Percentiles rank a stretch among this genome's conserved stretches.
Evolutionary conservation across 768 basidiomycete genomes (phyloP).

Genomic region (Tephrocybe sp.): DNA sequence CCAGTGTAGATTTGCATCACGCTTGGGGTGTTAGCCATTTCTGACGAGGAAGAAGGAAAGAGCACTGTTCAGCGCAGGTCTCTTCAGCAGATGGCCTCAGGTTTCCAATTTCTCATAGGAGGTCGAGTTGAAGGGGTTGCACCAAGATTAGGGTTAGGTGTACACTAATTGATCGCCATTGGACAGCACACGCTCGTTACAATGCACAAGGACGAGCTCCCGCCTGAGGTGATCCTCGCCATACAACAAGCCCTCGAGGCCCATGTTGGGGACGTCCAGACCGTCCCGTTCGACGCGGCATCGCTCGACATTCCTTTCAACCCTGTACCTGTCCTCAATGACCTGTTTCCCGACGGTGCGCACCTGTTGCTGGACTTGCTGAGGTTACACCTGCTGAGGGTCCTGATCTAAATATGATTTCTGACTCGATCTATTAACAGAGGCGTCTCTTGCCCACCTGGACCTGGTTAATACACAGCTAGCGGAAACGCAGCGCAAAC

Average conservation of each 20-base stretch:
- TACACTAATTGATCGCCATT: conserved; percentile 12
- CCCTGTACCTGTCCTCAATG: conserved; percentile 58
- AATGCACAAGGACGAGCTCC: conserved; percentile 51
- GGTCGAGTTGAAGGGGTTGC: background rate
- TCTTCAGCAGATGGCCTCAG: background rate
- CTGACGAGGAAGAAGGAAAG: background rate
- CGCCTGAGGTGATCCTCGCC: conserved; percentile 65
- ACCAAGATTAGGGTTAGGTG: conserved; percentile 25
- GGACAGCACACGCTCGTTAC: conserved; percentile 15
- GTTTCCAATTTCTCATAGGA: background rate
- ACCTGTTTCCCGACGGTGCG: conserved; percentile 79
- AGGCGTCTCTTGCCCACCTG: conserved; percentile 72
- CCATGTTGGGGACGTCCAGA: conserved; percentile 34
- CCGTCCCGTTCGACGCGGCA: conserved; percentile 59
- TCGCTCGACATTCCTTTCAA: conserved; percentile 50
- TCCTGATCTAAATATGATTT: conserved; percentile 16
- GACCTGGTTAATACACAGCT: conserved; percentile 71
- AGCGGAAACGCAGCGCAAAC: conserved; percentile 62
- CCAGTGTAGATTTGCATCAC: conserved; percentile 62
- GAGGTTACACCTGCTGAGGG: conserved; percentile 5
- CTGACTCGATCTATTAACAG: conserved; percentile 37
- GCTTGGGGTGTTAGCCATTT: conserved; percentile 27
- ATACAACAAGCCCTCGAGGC: conserved; percentile 72
- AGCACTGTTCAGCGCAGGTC: background rate
- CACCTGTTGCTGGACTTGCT: conserved; percentile 7